Evolutionary conservation across 2,329 filamentous ascomycete species (phyloP), one percentile per base, ranked within the genome.

Genomic region (Fusarium avenaceum): DNA sequence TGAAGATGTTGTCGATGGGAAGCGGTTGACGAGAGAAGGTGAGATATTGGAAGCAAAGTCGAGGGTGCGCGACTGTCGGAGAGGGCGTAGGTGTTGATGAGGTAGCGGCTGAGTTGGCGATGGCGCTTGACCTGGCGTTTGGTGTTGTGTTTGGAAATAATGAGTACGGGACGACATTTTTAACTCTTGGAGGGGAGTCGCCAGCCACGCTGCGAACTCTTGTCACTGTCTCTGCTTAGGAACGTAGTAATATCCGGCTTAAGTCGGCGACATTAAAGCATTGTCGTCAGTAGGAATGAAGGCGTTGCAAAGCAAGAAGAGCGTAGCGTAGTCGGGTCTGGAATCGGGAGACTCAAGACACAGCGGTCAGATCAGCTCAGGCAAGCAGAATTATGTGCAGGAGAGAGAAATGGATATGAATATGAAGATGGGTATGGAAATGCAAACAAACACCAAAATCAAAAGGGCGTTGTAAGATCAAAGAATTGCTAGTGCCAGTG

Each of bases 1-100:
- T 8, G 91, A 92, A 11, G 90, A 90, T 35, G 88, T 87, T 60
- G 87, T 92, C 7, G 91, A 93, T 32, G 88, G 84, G 72, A 92
- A 89, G 69, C 91, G 85, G 66, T 81, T 82, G 70, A 89, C 72
- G 57, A 75, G 73, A 77, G 77, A 73, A 65, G 65, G 40, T 13
- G 64, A 65, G 20, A 76, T 75, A 70, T 80, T 79, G 70, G 83
- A 77, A 59, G 69, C 52, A 73, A 80, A 76, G 75, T 87, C 85
- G 72, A 80, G 75, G 55, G 83, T 85, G 63, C 84, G 83, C 68
- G 85, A 83, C 76, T 89, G 86, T 70, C 86, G 84, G 61, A 89
- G 83, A 35, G 65, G 72, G 32, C 73, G 72, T 20, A 63, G 52
- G 38, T 67, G 52, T 26, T 62, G 65, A 35, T 63, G 62, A 35